phyloP scores from a whole-genome alignment of 495 filamentous ascomycete genomes.

The Usnea hakonensis region DNA sequence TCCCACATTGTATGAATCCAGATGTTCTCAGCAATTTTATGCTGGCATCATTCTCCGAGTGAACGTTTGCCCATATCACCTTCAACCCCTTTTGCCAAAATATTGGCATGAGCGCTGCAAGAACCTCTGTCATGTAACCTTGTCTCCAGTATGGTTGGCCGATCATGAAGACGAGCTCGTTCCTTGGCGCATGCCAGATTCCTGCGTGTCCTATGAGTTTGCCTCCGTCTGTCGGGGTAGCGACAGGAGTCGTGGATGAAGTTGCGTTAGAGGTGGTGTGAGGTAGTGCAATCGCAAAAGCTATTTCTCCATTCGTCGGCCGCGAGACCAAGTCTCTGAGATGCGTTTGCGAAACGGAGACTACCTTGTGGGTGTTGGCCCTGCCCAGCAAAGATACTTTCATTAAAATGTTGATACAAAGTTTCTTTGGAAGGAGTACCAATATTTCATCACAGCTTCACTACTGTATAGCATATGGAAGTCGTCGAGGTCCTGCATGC shows the following conservation, averaged over 20 bases:
- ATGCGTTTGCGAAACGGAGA: constrained; percentile 46
- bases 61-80: constrained; percentile 17
- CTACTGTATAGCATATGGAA: constrained; percentile 12
- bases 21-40: constrained; percentile 5
- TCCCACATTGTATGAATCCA: constrained; percentile 14
- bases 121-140: constrained; percentile 18
- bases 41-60: constrained; percentile 12
- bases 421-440: constrained; percentile 7
- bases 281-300: constrained; percentile 13
- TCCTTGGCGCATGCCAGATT: constrained; percentile 1
- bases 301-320: constrained; percentile 46
- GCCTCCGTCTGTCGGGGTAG: neutral
- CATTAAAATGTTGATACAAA: neutral
- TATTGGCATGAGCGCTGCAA: constrained; percentile 4
- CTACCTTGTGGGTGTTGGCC: neutral
- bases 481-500: constrained; percentile 11
- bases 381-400: neutral
- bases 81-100: constrained; percentile 19
- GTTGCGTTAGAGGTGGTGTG: neutral
- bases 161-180: constrained; percentile 19
- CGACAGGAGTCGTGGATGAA: neutral
- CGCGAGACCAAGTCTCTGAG: constrained; percentile 74
- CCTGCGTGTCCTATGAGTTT: constrained; percentile 17
- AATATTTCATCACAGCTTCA: constrained; percentile 19
- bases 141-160: constrained; percentile 12